Base-by-base conservation (phyloP, 768 basidiomycete genomes). In the Termitomyces sp. region DNA sequence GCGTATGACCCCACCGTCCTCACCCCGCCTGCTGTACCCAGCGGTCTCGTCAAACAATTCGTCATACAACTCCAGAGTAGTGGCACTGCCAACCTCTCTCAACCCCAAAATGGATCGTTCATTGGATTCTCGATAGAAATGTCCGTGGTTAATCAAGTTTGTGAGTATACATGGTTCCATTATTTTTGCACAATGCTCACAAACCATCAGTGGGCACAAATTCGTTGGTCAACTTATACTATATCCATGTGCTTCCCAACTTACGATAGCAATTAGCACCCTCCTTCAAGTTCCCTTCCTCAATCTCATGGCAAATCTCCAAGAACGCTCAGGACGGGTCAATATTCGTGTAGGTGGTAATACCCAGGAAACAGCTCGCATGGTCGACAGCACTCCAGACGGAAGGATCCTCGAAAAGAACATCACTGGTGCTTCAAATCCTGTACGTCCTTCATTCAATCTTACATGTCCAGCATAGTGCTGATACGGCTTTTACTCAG, bases 341-440 rank as follows among this genome's bases (percentile, higher is more conserved):
- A 71, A 79, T 13, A 71, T 92, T n/a, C 83, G 91, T 53, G 76
- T 93, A 1, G 91, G 91, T 27, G 91, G 91, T 48, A 93, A 93
- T 70, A 86, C 87, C 0, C 91, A 93, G 67, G 91, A 94, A 57
- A 80, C 75, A 3, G 86, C 84, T 9, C 67, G 72, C 4, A 69
- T 84, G 60, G 84, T 83, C 9, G 73, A 74, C 48, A 76, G 73
- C 37, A 78, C 84, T 9, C 68, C 79, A 0, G 77, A 83, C 54
- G 76, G 75, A 20, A 70, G 53, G 36, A 63, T 69, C 2, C 62
- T 69, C 6, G 61, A 62, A 41, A 70, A 70, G 55, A 60, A 67
- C 39, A 49, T 49, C 11, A 55, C n/a, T 46, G 65, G 59, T 3
- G 36, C 54, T 11, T 59, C 57, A 2, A 66, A 67, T 58, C 64